Evolutionary conservation across 73 alveolate species (phyloP).

Genomic region (Tetrahymena malaccensis): DNA sequence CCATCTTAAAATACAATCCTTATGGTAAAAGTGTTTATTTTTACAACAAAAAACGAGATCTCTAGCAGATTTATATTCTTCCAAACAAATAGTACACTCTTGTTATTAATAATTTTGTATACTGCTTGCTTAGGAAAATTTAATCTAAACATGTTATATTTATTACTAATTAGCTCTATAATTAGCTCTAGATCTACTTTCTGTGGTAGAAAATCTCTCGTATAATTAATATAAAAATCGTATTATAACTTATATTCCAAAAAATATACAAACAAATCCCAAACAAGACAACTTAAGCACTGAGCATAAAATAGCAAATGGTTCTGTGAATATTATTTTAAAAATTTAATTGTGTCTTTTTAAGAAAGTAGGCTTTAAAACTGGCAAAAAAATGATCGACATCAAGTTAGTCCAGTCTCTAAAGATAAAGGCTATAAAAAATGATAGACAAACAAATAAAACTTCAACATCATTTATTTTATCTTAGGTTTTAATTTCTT

Average conservation of each 20-base stretch:
- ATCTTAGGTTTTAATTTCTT: background rate
- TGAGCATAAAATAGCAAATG: background rate
- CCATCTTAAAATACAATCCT: background rate
- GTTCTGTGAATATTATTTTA: background rate
- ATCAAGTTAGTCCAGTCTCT: background rate
- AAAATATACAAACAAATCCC: background rate
- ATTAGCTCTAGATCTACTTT: background rate
- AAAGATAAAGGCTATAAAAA: background rate
- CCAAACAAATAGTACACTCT: background rate
- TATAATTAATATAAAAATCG: background rate
- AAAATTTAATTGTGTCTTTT: background rate
- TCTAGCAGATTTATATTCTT: background rate
- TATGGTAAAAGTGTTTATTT: background rate
- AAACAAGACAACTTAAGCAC: background rate
- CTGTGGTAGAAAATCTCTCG: background rate
- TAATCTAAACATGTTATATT: background rate
- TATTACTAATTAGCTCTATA: no score
- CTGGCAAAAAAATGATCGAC: background rate
- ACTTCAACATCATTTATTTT: background rate
- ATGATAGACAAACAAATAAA: background rate
- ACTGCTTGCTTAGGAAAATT: background rate
- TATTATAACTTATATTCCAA: background rate
- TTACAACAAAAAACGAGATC: background rate
- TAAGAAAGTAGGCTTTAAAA: background rate
- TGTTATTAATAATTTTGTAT: background rate